Evolutionary conservation across 805 yeast genomes (phyloP).

Genomic region (Metschnikowia similis): DNA sequence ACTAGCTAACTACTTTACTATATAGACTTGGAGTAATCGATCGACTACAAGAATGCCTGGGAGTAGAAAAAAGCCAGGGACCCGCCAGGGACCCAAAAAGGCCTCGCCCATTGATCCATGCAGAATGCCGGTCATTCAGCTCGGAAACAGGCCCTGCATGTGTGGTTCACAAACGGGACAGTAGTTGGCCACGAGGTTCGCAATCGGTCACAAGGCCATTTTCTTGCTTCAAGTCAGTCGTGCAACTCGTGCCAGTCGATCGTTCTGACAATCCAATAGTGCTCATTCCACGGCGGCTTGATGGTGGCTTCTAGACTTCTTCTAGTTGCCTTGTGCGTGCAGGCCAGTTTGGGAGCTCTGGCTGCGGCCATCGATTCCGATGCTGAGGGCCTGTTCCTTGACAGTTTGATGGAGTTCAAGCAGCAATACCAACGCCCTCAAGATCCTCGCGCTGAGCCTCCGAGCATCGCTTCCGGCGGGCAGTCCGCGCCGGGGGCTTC

Average conservation of each 20-base stretch:
- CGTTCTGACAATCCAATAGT: neutral
- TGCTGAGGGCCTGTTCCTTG: neutral
- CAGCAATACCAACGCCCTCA: neutral
- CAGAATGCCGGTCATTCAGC: no score
- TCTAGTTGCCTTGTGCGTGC: neutral
- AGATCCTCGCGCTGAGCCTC: neutral
- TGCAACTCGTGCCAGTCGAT: neutral
- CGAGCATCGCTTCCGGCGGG: neutral
- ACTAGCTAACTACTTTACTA: neutral
- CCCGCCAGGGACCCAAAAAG: no score
- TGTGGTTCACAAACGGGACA: no score
- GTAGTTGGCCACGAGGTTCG: no score
- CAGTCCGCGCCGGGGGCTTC: neutral
- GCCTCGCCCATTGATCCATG: no score
- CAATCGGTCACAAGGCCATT: no score
- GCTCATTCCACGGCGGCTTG: no score
- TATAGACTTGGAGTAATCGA: neutral
- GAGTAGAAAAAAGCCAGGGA: no score
- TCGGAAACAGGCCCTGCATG: no score
- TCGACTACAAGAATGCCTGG: neutral
- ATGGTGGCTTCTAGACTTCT: neutral
- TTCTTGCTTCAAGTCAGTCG: neutral
- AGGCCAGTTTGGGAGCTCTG: neutral
- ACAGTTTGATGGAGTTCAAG: slow-evolving; percentile 1
- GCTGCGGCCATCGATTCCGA: neutral